A percentile compares a stretch with the other conserved stretches of the same genome.
These are phyloP conservation scores for Sisymbrium altissimum DNA, from an alignment of 345 rosid species.

Conservation along the genomic window DNA sequence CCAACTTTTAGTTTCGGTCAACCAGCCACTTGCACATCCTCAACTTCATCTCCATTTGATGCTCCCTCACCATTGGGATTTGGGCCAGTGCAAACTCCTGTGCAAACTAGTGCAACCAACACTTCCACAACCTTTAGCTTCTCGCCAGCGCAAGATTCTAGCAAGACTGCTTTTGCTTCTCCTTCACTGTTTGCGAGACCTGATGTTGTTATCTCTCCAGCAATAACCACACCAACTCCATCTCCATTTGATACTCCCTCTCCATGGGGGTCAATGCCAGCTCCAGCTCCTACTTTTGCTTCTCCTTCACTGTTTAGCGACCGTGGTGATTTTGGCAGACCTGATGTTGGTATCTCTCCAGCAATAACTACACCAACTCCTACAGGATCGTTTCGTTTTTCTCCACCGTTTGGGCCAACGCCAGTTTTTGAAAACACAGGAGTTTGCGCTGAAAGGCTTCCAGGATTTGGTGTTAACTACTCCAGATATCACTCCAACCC, in stretches of 20 bases:
- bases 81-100: not conserved
- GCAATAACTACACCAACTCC: not conserved
- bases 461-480: conserved; percentile 7
- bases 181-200: too few species aligned
- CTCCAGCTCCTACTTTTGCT: too few species aligned
- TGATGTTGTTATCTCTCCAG: too few species aligned
- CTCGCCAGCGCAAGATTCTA: not conserved
- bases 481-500: not conserved
- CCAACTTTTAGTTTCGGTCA: not conserved
- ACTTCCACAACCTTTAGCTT: not conserved
- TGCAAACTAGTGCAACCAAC: not conserved
- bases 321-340: not conserved
- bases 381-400: not conserved
- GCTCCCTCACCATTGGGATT: not conserved
- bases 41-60: not conserved
- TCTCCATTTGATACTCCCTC: too few species aligned
- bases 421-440: too few species aligned
- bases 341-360: not conserved
- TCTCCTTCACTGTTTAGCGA: not conserved
- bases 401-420: too few species aligned
- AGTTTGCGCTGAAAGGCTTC: not conserved
- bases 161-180: not conserved
- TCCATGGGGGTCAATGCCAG: too few species aligned
- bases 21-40: not conserved
- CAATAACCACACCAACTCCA: too few species aligned